Evolutionary conservation across 352 stramenopile species (phyloP).

Genomic region (Sclerospora graminicola): DNA sequence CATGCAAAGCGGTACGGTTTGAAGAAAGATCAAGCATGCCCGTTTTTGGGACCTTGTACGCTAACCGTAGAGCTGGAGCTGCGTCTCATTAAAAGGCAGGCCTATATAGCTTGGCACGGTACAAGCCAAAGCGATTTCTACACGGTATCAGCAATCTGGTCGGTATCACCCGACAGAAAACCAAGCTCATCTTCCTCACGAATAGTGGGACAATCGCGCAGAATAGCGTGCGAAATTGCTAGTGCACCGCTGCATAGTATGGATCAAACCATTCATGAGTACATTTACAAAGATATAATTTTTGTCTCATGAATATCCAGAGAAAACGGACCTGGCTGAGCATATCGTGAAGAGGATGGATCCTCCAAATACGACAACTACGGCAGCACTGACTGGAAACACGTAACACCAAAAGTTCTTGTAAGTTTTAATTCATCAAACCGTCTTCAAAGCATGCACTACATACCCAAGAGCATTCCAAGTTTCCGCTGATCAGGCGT

Average conservation of each 20-base stretch:
- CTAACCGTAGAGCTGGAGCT: too few relatives aligned
- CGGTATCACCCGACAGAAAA: constrained; percentile 52
- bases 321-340: constrained; percentile 57
- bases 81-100: constrained; percentile 5
- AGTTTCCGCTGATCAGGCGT: constrained; percentile 72
- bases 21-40: too few relatives aligned
- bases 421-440: neutral
- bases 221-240: constrained; percentile 64
- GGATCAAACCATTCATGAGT: neutral
- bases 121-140: constrained; percentile 18
- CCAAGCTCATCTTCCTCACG: constrained; percentile 75
- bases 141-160: constrained; percentile 65
- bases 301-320: neutral
- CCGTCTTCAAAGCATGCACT: neutral
- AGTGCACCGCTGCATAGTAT: constrained; percentile 41
- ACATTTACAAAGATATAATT: neutral
- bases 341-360: constrained; percentile 85
- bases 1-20: too few relatives aligned
- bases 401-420: constrained; percentile 4
- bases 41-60: too few relatives aligned
- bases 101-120: constrained; percentile 5
- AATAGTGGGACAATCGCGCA: constrained; percentile 65
- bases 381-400: constrained; percentile 44
- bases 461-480: constrained; percentile 63
- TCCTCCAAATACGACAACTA: constrained; percentile 78